These are phyloP conservation scores for Kalanchoe fedtschenkoi DNA, from an alignment of 164 flowering plant species.

Conservation along the genomic window DNA sequence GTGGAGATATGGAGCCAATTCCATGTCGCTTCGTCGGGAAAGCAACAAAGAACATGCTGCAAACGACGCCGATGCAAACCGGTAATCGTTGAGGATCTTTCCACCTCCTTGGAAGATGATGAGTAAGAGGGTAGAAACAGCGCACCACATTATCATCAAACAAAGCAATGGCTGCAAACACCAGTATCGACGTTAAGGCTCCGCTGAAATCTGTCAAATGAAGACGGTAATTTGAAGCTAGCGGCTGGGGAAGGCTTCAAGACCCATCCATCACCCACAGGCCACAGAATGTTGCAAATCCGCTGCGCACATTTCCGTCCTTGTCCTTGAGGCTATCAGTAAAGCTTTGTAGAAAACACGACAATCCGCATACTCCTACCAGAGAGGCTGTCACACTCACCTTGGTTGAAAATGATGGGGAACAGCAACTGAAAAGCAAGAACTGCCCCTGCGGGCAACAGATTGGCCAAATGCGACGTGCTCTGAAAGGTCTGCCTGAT, in stretches of 20 bases:
- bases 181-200: conserved; percentile 29
- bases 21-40: conserved; percentile 10
- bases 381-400: conserved; percentile 46
- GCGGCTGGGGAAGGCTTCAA: conserved; percentile 17
- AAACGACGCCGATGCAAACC: conserved; percentile 4
- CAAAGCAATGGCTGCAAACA: conserved; percentile 32
- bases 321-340: conserved; percentile 50
- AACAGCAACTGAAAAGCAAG: conserved; percentile 58
- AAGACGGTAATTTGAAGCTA: conserved; percentile 19
- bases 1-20: conserved; percentile 4
- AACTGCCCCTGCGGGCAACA: conserved; percentile 56
- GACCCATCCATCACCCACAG: conserved; percentile 44
- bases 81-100: conserved; percentile 11
- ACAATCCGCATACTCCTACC: conserved; percentile 37
- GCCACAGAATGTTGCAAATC: conserved; percentile 29
- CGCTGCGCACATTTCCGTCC: conserved; percentile 33
- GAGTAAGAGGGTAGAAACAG: conserved; percentile 44
- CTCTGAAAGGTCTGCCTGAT: conserved; percentile 52
- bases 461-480: conserved; percentile 60
- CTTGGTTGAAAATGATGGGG: conserved; percentile 48
- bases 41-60: conserved; percentile 9
- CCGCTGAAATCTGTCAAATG: conserved; percentile 30
- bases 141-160: conserved; percentile 31
- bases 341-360: conserved; percentile 46
- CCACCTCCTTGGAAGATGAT: conserved; percentile 20